Base-by-base conservation (phyloP, 1,284 basidiomycete genomes). In the Ceraceosorus guamensis region DNA sequence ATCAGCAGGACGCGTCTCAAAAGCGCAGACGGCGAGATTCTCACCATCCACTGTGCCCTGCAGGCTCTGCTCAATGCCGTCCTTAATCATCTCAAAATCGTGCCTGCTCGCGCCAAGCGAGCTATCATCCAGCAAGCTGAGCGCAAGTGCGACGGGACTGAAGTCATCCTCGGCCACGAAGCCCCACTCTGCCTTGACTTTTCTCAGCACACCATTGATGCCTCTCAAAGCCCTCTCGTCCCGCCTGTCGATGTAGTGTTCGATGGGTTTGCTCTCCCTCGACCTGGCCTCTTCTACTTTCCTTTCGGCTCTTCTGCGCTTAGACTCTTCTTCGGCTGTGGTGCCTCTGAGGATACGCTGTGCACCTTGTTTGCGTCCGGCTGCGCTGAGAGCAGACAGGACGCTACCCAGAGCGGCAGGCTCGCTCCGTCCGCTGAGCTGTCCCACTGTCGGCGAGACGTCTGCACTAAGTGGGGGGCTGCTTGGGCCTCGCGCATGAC, bases 181-280 rank as follows among this genome's bases (percentile, higher is more conserved):
- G 0, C 61, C 66, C 73, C 73, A 76, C 47, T 75, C 73, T 13
- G 53, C 60, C 53, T 71, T 64, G n/a, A 70, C 63, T 57, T 76
- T 76, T 50, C 72, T 70, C n/a, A 73, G 59, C 4, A 73, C 48
- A 46, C 52, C 71, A 57, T 68, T 68, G 63, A 75, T 68, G 8
- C 59, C 57, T 32, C 67, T 62, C 55, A 73, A 73, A 1, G 61
- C 57, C 34, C 60, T 60, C 46, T 65, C 61, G 47, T 73, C 73
- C 10, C 33, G 46, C 8, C 55, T 50, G 14, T 64, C 59, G 41
- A 72, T 55, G 43, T 75, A 73, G 37, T 52, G 50, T 30, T 52
- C 52, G 30, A 72, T 43, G 6, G 66, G 58, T 34, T 60, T 62
- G 31, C 61, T 57, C 30, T 50, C 33, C 11, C 57, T 55, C 1